These are phyloP conservation scores for Boletus semigastroideus DNA, from an alignment of 1,284 basidiomycete genomes.

Conservation along the genomic window DNA sequence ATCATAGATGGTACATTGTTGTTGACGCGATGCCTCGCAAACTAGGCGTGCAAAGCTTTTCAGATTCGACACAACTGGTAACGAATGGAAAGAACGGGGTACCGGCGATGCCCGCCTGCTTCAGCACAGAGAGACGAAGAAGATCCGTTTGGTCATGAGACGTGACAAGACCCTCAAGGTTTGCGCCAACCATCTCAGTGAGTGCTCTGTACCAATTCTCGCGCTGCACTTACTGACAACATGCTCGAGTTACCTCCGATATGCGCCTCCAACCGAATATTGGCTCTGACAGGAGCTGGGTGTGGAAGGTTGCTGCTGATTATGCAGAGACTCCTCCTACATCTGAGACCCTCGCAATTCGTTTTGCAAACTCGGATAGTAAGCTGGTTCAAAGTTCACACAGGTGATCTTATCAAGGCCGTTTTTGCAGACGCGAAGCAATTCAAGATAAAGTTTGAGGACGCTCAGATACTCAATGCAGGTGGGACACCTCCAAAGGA, in stretches of 20 bases:
- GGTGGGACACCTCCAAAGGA: conserved; percentile 35
- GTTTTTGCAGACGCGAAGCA: conserved; percentile 71
- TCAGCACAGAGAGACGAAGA: conserved; percentile 86
- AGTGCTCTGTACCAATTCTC: conserved; percentile 37
- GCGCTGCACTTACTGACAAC: conserved; percentile 2
- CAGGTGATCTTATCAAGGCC: background rate
- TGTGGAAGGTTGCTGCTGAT: conserved; percentile 97
- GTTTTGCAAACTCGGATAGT: conserved; percentile 98
- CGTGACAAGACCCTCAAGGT: conserved; percentile 99
- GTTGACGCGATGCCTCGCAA: conserved; percentile 8
- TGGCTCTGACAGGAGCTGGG: conserved; percentile 99
- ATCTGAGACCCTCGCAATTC: conserved; percentile 95
- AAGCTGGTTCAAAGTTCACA: conserved; percentile 37
- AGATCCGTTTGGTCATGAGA: conserved; percentile 97
- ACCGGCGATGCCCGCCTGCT: conserved; percentile 92
- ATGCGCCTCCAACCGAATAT: conserved; percentile 98
- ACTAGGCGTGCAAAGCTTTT: conserved; percentile 97
- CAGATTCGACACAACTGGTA: conserved; percentile 80
- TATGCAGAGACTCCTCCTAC: conserved; percentile 88
- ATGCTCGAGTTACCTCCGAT: conserved; percentile 71
- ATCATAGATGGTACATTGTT: conserved; percentile 14
- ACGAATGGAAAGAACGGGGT: conserved; percentile 97
- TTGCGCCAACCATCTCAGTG: conserved; percentile 97
- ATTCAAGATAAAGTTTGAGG: conserved; percentile 88
- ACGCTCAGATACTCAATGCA: conserved; percentile 74